Conservation (phyloP, 2,329 filamentous ascomycete species). For the Fusarium mexicanum region DNA sequence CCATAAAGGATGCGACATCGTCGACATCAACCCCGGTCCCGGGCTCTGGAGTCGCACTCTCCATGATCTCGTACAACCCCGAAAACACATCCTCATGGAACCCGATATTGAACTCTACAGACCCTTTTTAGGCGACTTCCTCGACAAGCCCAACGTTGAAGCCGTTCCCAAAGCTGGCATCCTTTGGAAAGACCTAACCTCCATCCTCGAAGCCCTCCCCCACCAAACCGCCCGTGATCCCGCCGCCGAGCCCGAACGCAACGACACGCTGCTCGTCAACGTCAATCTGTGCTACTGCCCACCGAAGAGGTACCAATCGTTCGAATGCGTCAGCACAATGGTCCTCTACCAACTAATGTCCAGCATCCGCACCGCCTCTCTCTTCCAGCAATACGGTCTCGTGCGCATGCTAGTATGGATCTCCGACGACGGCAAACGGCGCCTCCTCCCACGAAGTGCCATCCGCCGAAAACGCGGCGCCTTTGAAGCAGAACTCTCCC, state of each 20-base stretch:
- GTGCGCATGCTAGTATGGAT: slow-evolving; percentile 83
- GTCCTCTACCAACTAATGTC: slow-evolving; percentile 70
- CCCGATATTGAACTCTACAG: slow-evolving; percentile 68
- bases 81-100: slow-evolving; percentile 86
- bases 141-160: slow-evolving; percentile 58
- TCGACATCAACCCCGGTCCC: slow-evolving; percentile 85
- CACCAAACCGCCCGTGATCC: slow-evolving; percentile 59
- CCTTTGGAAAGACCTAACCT: slow-evolving; percentile 67
- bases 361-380: slow-evolving; percentile 64
- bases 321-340: slow-evolving; percentile 66
- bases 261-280: slow-evolving; percentile 78
- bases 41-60: slow-evolving; percentile 83
- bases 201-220: slow-evolving; percentile 62
- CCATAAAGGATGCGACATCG: slow-evolving; percentile 81
- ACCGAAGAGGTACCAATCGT: slow-evolving; percentile 59
- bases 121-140: slow-evolving; percentile 68
- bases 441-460: slow-evolving; percentile 69
- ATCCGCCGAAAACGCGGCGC: slow-evolving; percentile 64
- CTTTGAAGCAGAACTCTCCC: slow-evolving; percentile 69
- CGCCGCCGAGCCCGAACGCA: slow-evolving; percentile 60
- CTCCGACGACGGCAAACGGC: slow-evolving; percentile 66
- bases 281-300: slow-evolving; percentile 71
- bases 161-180: slow-evolving; percentile 67
- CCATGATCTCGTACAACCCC: slow-evolving; percentile 78
- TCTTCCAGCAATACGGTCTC: slow-evolving; percentile 80